These are phyloP conservation scores for Curvularia spicifera DNA, from an alignment of 2,329 filamentous ascomycete genomes.

Conservation along the genomic window DNA sequence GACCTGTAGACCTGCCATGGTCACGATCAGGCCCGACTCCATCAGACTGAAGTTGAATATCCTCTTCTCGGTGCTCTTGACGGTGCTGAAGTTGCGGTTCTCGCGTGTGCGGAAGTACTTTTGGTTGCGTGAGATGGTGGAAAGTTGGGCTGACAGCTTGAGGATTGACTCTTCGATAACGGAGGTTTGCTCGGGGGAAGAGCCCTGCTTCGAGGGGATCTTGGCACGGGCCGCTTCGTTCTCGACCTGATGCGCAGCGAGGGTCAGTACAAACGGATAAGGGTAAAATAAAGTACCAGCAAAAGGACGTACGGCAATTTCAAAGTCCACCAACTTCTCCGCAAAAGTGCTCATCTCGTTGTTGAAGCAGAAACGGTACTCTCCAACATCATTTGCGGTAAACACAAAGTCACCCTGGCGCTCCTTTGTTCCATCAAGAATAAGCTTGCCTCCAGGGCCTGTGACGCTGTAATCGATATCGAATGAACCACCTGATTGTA, in stretches of 20 bases:
- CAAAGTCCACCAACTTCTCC: conserved; percentile 97
- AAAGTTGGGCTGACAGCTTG: conserved; percentile 91
- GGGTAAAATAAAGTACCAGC: background rate
- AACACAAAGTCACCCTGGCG: conserved; percentile 98
- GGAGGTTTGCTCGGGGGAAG: conserved; percentile 85
- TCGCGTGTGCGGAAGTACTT: conserved; percentile 99
- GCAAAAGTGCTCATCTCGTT: conserved; percentile 98
- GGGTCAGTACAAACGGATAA: conserved; percentile 3
- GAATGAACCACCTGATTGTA: conserved; percentile 97
- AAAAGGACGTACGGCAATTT: conserved; percentile 78
- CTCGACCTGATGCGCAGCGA: conserved; percentile 69
- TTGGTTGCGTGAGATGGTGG: conserved; percentile 93
- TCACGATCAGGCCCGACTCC: conserved; percentile 87
- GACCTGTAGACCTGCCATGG: conserved; percentile 95
- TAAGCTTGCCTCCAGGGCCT: conserved; percentile 78
- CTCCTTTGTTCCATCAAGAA: conserved; percentile 87
- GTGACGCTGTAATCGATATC: conserved; percentile 92
- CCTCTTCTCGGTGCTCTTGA: conserved; percentile 90
- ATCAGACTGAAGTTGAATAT: conserved; percentile 98
- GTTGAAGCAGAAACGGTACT: conserved; percentile 98
- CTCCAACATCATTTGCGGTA: conserved; percentile 83
- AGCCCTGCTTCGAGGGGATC: conserved; percentile 87
- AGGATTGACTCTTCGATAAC: conserved; percentile 91
- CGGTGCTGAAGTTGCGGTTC: conserved; percentile 98
- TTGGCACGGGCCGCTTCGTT: conserved; percentile 80